phyloP scores from a whole-genome alignment of 495 filamentous ascomycete genomes.

The Saxophila tyrrhenica region DNA sequence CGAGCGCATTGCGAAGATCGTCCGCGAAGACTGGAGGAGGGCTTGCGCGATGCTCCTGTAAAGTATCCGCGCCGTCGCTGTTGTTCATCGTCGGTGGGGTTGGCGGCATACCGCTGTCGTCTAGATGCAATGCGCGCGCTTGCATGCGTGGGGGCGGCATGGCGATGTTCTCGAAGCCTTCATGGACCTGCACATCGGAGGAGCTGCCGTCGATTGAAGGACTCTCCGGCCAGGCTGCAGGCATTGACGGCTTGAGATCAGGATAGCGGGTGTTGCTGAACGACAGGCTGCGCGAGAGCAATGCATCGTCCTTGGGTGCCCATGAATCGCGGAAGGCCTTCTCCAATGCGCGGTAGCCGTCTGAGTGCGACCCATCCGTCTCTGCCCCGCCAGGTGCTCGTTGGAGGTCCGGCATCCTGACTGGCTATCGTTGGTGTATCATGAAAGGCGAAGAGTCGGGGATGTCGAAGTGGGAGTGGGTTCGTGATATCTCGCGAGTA shows the following conservation, averaged over 20 bases:
- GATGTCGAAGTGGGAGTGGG: no score
- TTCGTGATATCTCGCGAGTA: neutral
- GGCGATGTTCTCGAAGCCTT: neutral
- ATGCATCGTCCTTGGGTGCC: neutral
- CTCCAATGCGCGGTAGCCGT: neutral
- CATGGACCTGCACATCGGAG: neutral
- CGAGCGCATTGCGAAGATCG: constrained; percentile 15
- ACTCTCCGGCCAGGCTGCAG: neutral
- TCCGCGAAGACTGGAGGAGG: constrained; percentile 11
- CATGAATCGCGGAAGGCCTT: neutral
- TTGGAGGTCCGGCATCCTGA: constrained; percentile 2
- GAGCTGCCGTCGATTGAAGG: neutral
- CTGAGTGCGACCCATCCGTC: neutral
- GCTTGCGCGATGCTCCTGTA: neutral
- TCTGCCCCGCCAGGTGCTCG: constrained; percentile 2
- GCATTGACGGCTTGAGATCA: neutral
- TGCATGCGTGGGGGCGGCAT: neutral
- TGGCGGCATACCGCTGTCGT: constrained; percentile 13
- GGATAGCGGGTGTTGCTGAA: neutral
- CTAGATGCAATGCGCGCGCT: constrained; percentile 2
- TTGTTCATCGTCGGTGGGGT: constrained; percentile 19
- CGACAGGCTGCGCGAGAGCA: neutral
- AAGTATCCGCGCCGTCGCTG: constrained; percentile 1
- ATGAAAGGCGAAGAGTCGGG: neutral
- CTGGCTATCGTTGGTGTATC: neutral